A percentile compares a stretch with the other conserved stretches of the same genome.
Conservation (phyloP, 495 filamentous ascomycete species). For the Aspergillus incahuasiensis region DNA sequence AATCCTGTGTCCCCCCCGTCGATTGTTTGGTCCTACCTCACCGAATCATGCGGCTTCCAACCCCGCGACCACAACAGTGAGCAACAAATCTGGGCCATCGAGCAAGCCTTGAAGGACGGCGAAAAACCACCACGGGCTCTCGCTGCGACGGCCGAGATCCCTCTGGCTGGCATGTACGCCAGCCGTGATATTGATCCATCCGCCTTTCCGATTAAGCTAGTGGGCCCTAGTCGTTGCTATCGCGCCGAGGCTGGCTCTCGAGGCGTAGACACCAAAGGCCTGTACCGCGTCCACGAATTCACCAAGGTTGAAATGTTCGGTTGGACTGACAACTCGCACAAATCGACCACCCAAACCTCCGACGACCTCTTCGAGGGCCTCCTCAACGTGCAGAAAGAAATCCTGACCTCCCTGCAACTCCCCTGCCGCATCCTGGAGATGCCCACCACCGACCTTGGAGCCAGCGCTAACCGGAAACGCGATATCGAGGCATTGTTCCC, state of each 20-base stretch:
- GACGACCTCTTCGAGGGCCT: conserved; percentile 73
- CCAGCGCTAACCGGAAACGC: conserved; percentile 75
- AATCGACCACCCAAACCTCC: conserved; percentile 24
- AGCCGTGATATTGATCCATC: conserved; percentile 57
- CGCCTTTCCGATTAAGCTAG: conserved; percentile 69
- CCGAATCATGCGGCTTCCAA: conserved; percentile 85
- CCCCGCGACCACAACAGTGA: conserved; percentile 87
- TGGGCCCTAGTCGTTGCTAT: conserved; percentile 83
- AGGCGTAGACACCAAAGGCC: conserved; percentile 84
- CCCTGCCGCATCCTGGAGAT: conserved; percentile 89
- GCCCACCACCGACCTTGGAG: conserved; percentile 83
- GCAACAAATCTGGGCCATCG: conserved; percentile 80
- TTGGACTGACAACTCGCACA: conserved; percentile 56
- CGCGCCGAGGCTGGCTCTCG: conserved; percentile 89
- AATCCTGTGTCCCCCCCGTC: conserved; percentile 74
- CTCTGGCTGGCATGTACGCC: conserved; percentile 85
- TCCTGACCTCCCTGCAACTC: conserved; percentile 70
- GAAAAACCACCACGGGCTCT: conserved; percentile 66
- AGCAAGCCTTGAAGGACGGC: conserved; percentile 57
- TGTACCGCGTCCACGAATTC: conserved; percentile 99
- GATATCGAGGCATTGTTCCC: conserved; percentile 97
- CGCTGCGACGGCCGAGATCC: conserved; percentile 89
- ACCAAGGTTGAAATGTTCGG: conserved; percentile 97
- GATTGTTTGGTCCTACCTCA: conserved; percentile 88
- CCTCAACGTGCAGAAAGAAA: conserved; percentile 76